Percentiles rank a stretch among this genome's conserved stretches.
phyloP scores from a whole-genome alignment of 2,329 filamentous ascomycete genomes.

The Lasiodiplodia citricola region DNA sequence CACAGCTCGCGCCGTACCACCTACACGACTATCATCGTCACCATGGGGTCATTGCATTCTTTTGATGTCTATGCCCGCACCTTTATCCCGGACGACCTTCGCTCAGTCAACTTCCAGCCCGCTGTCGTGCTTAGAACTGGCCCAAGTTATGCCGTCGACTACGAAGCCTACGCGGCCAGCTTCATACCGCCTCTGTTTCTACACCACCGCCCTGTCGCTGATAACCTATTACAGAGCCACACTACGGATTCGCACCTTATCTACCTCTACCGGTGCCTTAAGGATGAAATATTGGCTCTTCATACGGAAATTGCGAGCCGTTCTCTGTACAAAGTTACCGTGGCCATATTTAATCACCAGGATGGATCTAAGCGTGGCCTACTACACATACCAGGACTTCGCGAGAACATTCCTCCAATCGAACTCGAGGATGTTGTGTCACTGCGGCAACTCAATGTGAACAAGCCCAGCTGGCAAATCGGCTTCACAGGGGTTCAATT shows the following conservation, averaged over 20 bases:
- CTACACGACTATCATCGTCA: too few species aligned
- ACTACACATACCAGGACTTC: conserved; percentile 37
- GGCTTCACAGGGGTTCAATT: background rate
- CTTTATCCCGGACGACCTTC: conserved; percentile 31
- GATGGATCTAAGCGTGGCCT: background rate
- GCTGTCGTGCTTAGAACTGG: conserved; percentile 24
- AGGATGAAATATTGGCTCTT: conserved; percentile 30
- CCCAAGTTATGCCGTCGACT: conserved; percentile 31
- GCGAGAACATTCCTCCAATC: conserved; percentile 40
- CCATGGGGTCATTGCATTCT: conserved; percentile 10
- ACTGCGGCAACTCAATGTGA: conserved; percentile 35
- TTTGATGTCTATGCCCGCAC: conserved; percentile 35
- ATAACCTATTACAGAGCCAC: background rate
- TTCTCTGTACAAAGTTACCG: conserved; percentile 32
- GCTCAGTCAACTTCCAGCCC: conserved; percentile 31
- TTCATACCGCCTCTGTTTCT: conserved; percentile 35
- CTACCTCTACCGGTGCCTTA: conserved; percentile 28
- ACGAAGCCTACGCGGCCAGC: conserved; percentile 28
- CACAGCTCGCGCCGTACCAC: too few species aligned
- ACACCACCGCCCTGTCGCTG: background rate
- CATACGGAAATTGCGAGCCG: conserved; percentile 31
- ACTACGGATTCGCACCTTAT: conserved; percentile 29
- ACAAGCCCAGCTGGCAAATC: background rate
- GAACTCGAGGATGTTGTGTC: conserved; percentile 40
- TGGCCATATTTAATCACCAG: conserved; percentile 14